These are phyloP conservation scores for Delonix regia DNA, from an alignment of 306 rosid genomes.

Conservation along the genomic window DNA sequence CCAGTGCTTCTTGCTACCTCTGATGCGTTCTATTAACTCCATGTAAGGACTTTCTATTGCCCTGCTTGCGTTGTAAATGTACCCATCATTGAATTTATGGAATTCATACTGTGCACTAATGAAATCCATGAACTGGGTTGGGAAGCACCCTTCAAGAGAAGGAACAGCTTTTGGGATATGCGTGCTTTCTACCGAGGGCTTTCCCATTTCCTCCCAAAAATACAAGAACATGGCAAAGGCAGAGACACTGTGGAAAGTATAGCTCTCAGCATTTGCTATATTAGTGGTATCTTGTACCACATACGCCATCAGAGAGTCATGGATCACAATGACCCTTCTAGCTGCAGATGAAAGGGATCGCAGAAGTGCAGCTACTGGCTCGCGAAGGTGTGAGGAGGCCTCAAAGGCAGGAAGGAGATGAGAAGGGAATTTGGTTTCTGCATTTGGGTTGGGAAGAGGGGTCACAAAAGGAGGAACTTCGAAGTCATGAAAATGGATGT, in stretches of 20 bases:
- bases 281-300: slow-evolving; percentile 49
- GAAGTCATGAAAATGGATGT: slow-evolving; percentile 58
- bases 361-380: slow-evolving; percentile 40
- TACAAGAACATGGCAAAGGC: slow-evolving; percentile 40
- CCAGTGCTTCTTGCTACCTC: slow-evolving; percentile 44
- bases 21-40: slow-evolving; percentile 36
- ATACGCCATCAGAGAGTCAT: slow-evolving; percentile 60
- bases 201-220: slow-evolving; percentile 28
- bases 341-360: slow-evolving; percentile 41
- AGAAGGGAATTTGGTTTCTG: slow-evolving; percentile 54
- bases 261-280: slow-evolving; percentile 52
- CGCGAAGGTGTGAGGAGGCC: slow-evolving; percentile 50
- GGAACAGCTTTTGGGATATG: slow-evolving; percentile 36
- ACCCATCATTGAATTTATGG: slow-evolving; percentile 33
- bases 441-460: slow-evolving; percentile 56
- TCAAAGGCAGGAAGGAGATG: slow-evolving; percentile 59
- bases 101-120: not conserved
- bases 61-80: slow-evolving; percentile 48
- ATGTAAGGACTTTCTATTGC: slow-evolving; percentile 49
- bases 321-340: slow-evolving; percentile 53
- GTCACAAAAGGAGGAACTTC: slow-evolving; percentile 43
- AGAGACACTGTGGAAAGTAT: slow-evolving; percentile 49
- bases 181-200: not conserved
- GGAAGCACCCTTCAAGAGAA: slow-evolving; percentile 50
- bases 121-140: slow-evolving; percentile 35